A percentile compares a stretch with the other conserved stretches of the same genome.
These are phyloP conservation scores for Aspergillus viridinutans DNA, from an alignment of 2,329 filamentous ascomycete genomes.

Conservation along the genomic window DNA sequence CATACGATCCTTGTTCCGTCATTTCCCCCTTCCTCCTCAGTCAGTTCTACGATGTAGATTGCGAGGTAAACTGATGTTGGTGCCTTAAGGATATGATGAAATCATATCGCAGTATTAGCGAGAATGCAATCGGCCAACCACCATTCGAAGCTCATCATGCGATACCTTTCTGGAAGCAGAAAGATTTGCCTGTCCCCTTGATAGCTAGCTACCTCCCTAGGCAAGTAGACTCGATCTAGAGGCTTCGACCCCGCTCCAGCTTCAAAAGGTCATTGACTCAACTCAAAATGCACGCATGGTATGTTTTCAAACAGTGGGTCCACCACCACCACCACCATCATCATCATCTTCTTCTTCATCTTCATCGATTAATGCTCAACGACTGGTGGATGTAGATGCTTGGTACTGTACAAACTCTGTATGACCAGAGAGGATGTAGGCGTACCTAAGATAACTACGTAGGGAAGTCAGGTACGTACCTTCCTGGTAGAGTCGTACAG, in stretches of 20 bases:
- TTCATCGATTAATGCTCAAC: background rate
- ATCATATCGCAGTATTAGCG: background rate
- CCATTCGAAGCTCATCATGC: conserved; percentile 2
- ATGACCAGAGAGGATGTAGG: background rate
- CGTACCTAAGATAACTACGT: background rate
- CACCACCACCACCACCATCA: background rate
- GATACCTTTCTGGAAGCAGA: conserved; percentile 7
- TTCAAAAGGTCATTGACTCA: background rate
- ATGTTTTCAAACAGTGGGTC: background rate
- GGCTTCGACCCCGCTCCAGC: background rate
- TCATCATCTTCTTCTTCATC: too few relatives aligned
- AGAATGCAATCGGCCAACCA: background rate
- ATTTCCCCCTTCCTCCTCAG: background rate
- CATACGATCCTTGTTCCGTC: background rate
- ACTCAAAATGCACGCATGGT: background rate
- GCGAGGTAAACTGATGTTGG: background rate
- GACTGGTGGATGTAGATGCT: background rate
- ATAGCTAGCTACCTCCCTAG: background rate
- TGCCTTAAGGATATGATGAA: background rate
- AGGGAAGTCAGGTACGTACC: background rate
- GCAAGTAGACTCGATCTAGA: background rate
- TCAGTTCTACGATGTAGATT: background rate
- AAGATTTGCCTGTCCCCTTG: conserved; percentile 1
- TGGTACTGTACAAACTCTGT: background rate
- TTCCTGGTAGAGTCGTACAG: background rate